Evolutionary conservation across 73 alveolate genomes (phyloP), one percentile per base, ranked within the genome.

Genomic region (Paramecium biaurelia): DNA sequence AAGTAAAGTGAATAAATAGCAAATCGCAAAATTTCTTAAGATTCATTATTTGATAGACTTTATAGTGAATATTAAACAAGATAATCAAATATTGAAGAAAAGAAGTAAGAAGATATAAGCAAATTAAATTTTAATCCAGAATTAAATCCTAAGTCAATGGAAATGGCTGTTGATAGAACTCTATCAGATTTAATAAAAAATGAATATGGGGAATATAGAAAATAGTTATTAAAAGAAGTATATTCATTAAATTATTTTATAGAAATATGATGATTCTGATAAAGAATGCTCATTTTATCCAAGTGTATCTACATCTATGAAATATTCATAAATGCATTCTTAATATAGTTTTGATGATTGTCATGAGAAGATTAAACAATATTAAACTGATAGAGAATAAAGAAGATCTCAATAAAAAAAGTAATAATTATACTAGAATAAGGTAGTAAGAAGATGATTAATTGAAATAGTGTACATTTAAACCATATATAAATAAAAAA

Each of bases 311-410:
- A 74, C 87, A n/a, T 30, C 87, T 0, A 32, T 21, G 47, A 74
- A 35, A 74, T 74, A 74, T 38, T 74, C 87, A 15, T 74, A 74
- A 20, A 74, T 74, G 57, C 87, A 74, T 74, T 74, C 87, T 5
- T 38, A 74, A 74, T 74, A 74, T 37, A 74, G 87, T 74, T 74
- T 74, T 21, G 87, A 74, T 74, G 87, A 74, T 74, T 74, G 87
- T 34, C 37, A 35, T 32, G 87, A 74, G 35, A 74, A 74, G 21
- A 74, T 74, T 8, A 74, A 74, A 14, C 15, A 74, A 38, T 74
- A 74, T 14, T 74, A 74, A 74, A 38, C 26, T 10, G 37, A 15
- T 14, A 74, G 24, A 38, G 59, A 74, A 35, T 20, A 28, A 38
- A 74, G 24, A 74, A 74, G 57, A 74, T 32, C 56, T 32, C 20